Conservation (phyloP, 169 alveolate genomes). For the Plasmodium malariae region DNA sequence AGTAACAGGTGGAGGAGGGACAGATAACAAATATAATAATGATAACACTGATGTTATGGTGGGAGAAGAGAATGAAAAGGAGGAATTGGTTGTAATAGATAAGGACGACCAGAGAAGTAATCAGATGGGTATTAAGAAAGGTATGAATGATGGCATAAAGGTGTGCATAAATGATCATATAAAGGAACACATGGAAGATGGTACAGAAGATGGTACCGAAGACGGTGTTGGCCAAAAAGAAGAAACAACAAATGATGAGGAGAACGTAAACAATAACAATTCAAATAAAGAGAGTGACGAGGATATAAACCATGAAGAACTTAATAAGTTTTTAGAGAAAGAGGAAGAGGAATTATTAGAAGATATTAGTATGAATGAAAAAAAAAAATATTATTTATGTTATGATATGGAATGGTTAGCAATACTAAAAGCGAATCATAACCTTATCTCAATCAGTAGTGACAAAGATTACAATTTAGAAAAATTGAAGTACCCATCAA, state of each 20-base stretch:
- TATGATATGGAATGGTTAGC: slow-evolving; percentile 72
- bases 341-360: background rate
- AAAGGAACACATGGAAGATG: too few relatives aligned
- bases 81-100: too few relatives aligned
- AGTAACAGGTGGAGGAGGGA: background rate
- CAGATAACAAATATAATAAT: too few relatives aligned
- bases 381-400: slow-evolving; percentile 24
- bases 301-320: background rate
- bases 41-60: too few relatives aligned
- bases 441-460: slow-evolving; percentile 16
- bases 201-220: background rate
- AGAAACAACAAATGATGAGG: background rate
- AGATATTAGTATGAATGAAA: background rate
- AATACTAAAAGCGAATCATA: slow-evolving; percentile 58
- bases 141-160: too few relatives aligned
- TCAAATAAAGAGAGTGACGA: background rate
- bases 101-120: too few relatives aligned
- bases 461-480: slow-evolving; percentile 62
- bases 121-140: too few relatives aligned
- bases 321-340: background rate
- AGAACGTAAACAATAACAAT: background rate
- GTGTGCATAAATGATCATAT: too few relatives aligned
- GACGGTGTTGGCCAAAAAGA: background rate
- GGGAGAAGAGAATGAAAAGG: background rate
- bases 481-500: slow-evolving; percentile 35